Base-by-base conservation (phyloP, 1,139 yeast genomes). In the Meyerozyma sp. region DNA sequence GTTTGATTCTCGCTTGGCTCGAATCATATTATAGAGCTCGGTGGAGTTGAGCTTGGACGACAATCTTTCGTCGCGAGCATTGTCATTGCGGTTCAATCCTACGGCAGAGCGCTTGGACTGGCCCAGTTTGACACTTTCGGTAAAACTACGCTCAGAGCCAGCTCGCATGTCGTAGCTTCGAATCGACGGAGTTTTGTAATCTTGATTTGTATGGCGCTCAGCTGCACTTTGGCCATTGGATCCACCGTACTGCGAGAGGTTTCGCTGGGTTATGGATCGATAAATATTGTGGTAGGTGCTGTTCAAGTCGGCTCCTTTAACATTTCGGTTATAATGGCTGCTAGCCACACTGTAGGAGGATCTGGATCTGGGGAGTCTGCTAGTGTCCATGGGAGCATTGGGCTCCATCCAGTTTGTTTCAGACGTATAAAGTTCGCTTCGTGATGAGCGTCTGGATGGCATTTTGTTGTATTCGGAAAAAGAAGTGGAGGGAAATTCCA, bases 341-440 rank as follows among this genome's bases (percentile, higher is more conserved):
- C 44, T 44, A 30, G 49, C 47, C 46, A 66, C 56, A 43, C 68
- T 65, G 45, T 65, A 59, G 32, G 53, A 55, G n/a, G 70, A 63
- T 37, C 65, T 49, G 11, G 69, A 54, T 42, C 60, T 59, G 16
- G 50, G 49, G 11, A 50, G 27, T 6, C 46, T 42, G 13, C 44
- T 44, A 2, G 45, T 40, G 20, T 42, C 46, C 9, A 42, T 41
- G 39, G 18, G 34, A 20, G 39, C 30, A 36, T 55, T 59, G 6
- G 74, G 73, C 42, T 71, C 76, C 75, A 70, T 70, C 77, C 77
- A 71, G 44, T 68, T 70, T 38, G 67, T 62, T 40, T 66, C 75
- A 2, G 71, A 58, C 2, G 64, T 58, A 51, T 72, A 70, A 42
- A 71, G 56, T 28, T 71, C 77, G 52, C 76, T 70, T 39, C 63